Evolutionary conservation across 805 yeast species (phyloP).

Genomic region (Schwanniomyces yamadae): DNA sequence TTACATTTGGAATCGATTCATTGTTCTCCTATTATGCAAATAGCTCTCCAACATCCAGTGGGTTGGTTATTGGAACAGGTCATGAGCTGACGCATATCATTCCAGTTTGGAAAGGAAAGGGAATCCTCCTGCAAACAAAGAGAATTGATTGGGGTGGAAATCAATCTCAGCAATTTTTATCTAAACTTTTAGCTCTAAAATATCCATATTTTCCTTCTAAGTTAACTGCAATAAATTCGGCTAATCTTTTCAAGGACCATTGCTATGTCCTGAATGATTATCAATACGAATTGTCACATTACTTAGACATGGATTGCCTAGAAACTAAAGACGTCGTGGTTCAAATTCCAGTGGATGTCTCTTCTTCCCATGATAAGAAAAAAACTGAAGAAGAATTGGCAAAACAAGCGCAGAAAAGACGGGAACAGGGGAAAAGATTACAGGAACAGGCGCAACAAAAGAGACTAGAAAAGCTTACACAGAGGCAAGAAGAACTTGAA

Average conservation of each 20-base stretch:
- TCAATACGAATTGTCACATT: conserved; percentile 55
- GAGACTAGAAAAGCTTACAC: conserved; percentile 73
- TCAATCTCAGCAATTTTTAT: conserved; percentile 63
- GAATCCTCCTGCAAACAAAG: conserved; percentile 64
- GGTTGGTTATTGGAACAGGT: conserved; percentile 82
- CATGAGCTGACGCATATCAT: conserved; percentile 78
- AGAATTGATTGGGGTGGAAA: conserved; percentile 93
- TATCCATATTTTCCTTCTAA: conserved; percentile 90
- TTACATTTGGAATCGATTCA: conserved; percentile 79
- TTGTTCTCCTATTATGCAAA: conserved; percentile 75
- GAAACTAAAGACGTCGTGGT: conserved; percentile 70
- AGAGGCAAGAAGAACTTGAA: conserved; percentile 75
- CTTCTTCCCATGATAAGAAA: conserved; percentile 61
- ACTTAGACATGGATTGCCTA: conserved; percentile 60
- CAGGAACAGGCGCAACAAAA: conserved; percentile 92
- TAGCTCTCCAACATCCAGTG: conserved; percentile 42
- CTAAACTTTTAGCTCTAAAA: conserved; percentile 65
- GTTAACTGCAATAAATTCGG: conserved; percentile 60
- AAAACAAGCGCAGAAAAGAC: conserved; percentile 71
- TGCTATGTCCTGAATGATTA: conserved; percentile 78
- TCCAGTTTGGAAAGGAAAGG: conserved; percentile 75
- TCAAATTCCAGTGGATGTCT: conserved; percentile 73
- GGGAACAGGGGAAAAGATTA: conserved; percentile 81
- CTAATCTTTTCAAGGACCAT: conserved; percentile 66
- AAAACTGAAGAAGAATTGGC: conserved; percentile 83